Conservation (phyloP, 306 rosid genomes). For the Ziziphus jujuba region DNA sequence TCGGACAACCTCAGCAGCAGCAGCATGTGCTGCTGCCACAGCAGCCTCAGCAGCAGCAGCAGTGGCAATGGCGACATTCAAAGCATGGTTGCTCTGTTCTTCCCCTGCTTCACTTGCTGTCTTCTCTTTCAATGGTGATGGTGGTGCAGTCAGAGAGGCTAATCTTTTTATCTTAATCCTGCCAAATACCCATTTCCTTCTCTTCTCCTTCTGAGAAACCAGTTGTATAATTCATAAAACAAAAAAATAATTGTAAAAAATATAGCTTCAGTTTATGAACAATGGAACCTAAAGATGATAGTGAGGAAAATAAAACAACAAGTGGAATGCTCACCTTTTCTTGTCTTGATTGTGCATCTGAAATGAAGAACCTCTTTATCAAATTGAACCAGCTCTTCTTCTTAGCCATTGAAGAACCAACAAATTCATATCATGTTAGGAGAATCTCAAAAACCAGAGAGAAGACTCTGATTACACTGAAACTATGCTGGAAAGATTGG, state of each 20-base stretch:
- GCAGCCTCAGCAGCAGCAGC: conserved; percentile 63
- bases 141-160: conserved; percentile 53
- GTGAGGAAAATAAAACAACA: conserved; percentile 5
- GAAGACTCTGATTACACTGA: conserved; percentile 25
- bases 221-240: not conserved
- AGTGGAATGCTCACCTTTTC: conserved; percentile 48
- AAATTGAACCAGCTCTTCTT: conserved; percentile 77
- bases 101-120: conserved; percentile 44
- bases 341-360: conserved; percentile 58
- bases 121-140: conserved; percentile 26
- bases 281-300: conserved; percentile 14
- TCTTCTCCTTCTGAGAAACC: conserved; percentile 61
- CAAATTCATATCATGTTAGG: conserved; percentile 8
- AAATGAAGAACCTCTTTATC: conserved; percentile 64
- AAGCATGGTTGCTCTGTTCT: conserved; percentile 58
- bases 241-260: no score
- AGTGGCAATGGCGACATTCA: conserved; percentile 59
- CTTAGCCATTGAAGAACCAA: conserved; percentile 60
- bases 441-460: not conserved
- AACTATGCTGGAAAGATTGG: conserved; percentile 15
- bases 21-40: no score
- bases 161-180: conserved; percentile 54
- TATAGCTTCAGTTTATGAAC: not conserved
- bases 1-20: conserved; percentile 57
- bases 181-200: conserved; percentile 77